Conservation (phyloP, 1,284 basidiomycete species). For the Ceratorhiza oryzae-sativae region DNA sequence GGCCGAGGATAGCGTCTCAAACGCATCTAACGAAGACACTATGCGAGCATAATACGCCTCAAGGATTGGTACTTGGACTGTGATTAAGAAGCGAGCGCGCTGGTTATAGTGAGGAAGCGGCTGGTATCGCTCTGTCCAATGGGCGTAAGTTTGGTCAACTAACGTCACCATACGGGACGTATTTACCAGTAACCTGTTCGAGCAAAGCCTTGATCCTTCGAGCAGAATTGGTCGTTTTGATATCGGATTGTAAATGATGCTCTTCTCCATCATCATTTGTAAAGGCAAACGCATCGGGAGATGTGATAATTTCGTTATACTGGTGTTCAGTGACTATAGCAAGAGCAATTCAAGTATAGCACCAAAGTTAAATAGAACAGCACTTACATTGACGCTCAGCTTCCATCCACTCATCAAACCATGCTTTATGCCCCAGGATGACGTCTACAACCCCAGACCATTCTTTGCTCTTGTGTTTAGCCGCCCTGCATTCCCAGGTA, state of each 20-base stretch:
- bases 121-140: conserved; percentile 78
- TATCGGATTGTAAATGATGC: conserved; percentile 55
- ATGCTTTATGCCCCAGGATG: conserved; percentile 81
- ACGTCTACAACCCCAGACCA: conserved; percentile 84
- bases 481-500: conserved; percentile 53
- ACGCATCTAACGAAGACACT: conserved; percentile 86
- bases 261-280: conserved; percentile 67
- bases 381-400: conserved; percentile 85
- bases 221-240: conserved; percentile 79
- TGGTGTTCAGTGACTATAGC: conserved; percentile 74
- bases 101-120: conserved; percentile 81
- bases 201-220: conserved; percentile 81
- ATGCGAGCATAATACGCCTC: conserved; percentile 80
- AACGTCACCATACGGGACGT: background rate
- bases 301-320: conserved; percentile 82
- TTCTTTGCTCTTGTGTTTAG: conserved; percentile 47
- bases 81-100: conserved; percentile 81
- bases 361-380: background rate
- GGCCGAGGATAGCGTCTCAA: conserved; percentile 86
- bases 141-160: conserved; percentile 1
- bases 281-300: conserved; percentile 88
- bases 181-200: conserved; percentile 84
- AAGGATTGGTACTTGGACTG: conserved; percentile 86
- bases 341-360: background rate
- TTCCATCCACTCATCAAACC: conserved; percentile 90